A percentile compares a stretch with the other conserved stretches of the same genome.
Evolutionary conservation across 2,329 filamentous ascomycete genomes (phyloP).

Genomic region (Chaetomium olivaceum): DNA sequence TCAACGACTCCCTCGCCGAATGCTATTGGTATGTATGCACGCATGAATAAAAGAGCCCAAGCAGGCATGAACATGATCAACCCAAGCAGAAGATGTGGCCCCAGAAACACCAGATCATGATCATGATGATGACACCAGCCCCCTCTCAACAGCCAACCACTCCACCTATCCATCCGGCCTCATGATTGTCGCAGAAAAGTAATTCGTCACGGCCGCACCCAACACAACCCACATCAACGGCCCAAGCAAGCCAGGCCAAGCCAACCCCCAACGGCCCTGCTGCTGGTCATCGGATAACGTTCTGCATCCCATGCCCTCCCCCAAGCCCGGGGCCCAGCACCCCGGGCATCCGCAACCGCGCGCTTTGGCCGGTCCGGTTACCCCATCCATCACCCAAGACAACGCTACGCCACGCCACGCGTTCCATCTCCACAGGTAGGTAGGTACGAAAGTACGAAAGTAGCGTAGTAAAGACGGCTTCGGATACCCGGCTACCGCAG

Average conservation of each 20-base stretch:
- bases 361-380: neutral
- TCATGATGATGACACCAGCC: neutral
- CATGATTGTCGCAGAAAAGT: neutral
- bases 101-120: slow-evolving; percentile 13
- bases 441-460: too few species aligned
- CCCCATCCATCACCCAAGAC: neutral
- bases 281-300: neutral
- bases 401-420: neutral
- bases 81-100: slow-evolving; percentile 1
- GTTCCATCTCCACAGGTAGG: neutral
- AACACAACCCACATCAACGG: neutral
- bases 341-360: neutral
- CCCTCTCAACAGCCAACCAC: neutral
- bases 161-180: neutral
- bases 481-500: too few species aligned
- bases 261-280: neutral
- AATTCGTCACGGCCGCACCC: neutral
- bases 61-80: neutral
- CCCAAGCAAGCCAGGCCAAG: neutral
- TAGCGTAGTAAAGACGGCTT: too few species aligned
- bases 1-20: neutral
- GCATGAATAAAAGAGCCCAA: slow-evolving; percentile 2
- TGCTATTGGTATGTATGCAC: slow-evolving; percentile 12
- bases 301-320: neutral
- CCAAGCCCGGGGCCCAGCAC: neutral